Evolutionary conservation across 208 protist species (phyloP).

Genomic region (Acanthamoeba healyi): DNA sequence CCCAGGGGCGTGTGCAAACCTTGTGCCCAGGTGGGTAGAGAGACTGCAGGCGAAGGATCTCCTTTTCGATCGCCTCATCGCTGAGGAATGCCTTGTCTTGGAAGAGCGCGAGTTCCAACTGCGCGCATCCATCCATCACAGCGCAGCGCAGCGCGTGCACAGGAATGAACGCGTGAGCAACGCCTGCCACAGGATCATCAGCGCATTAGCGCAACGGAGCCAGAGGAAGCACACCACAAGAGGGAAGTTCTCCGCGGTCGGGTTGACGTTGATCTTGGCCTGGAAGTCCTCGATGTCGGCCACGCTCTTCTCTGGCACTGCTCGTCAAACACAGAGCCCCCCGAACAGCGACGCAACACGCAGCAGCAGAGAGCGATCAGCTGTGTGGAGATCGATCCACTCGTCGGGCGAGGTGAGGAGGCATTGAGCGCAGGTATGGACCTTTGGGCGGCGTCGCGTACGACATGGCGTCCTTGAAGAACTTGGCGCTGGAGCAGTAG

Average conservation of each 20-base stretch:
- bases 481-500: constrained; percentile 55
- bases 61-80: constrained; percentile 31
- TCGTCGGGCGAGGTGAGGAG: background rate
- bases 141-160: too few relatives aligned
- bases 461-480: constrained; percentile 47
- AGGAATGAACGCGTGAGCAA: background rate
- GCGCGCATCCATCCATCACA: background rate
- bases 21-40: constrained; percentile 54
- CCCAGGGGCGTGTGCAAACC: too few relatives aligned
- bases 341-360: background rate
- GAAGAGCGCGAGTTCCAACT: constrained; percentile 33
- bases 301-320: background rate
- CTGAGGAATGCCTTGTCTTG: constrained; percentile 18
- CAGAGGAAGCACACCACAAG: background rate
- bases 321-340: too few relatives aligned
- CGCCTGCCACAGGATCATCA: too few relatives aligned
- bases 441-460: constrained; percentile 10
- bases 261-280: background rate
- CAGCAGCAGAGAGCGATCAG: background rate
- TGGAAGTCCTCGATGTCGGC: constrained; percentile 66
- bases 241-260: constrained; percentile 21
- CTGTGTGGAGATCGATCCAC: too few relatives aligned
- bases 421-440: background rate
- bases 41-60: constrained; percentile 14
- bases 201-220: background rate